These are phyloP conservation scores for Corymbia citriodora DNA, from an alignment of 441 rosid species.

Conservation along the genomic window DNA sequence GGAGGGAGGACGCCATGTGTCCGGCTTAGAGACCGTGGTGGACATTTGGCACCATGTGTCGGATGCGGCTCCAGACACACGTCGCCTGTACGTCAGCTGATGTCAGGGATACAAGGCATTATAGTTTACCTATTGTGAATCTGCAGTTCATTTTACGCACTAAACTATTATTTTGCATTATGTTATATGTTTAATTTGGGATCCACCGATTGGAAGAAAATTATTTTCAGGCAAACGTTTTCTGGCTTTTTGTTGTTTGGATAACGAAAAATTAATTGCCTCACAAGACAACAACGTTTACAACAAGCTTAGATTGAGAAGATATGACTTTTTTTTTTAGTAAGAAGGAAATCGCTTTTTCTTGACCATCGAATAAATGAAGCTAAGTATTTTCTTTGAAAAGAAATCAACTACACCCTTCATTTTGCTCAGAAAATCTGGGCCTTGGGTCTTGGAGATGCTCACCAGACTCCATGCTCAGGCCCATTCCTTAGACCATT, in stretches of 20 bases:
- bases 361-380: neutral
- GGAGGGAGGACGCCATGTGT: neutral
- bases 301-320: neutral
- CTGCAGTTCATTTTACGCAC: neutral
- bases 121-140: neutral
- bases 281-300: neutral
- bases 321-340: neutral
- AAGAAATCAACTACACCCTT: neutral
- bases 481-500: neutral
- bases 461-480: neutral
- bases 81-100: neutral
- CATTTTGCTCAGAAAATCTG: fast-evolving
- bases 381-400: neutral
- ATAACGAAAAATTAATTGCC: neutral
- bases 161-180: neutral
- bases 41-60: neutral
- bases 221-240: neutral
- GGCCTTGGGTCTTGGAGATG: neutral
- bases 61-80: neutral
- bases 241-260: neutral
- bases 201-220: too few relatives aligned
- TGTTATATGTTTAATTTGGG: neutral
- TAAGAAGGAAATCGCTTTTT: fast-evolving
- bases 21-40: neutral
- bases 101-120: neutral